Evolutionary conservation across 2,329 filamentous ascomycete genomes (phyloP).

Genomic region (Talaromyces sp.): DNA sequence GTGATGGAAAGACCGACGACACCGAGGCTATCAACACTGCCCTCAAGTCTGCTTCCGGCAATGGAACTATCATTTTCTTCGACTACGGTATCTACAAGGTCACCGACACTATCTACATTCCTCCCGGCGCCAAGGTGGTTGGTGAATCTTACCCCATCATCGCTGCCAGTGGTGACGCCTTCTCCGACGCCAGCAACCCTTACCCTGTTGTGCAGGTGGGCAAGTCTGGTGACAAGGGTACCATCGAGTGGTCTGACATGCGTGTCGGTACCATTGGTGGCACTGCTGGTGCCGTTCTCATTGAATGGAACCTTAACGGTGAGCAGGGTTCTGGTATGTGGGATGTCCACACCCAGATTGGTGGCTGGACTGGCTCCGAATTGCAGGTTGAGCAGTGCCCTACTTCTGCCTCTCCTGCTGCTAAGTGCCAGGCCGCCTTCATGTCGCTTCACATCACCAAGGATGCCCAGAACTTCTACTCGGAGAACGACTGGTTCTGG

Average conservation of each 20-base stretch:
- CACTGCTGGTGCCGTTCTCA: constrained; percentile 62
- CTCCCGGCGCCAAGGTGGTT: constrained; percentile 48
- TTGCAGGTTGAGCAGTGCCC: constrained; percentile 42
- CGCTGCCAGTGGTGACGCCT: constrained; percentile 53
- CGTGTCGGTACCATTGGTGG: constrained; percentile 65
- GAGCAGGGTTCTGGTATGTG: constrained; percentile 51
- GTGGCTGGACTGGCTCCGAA: constrained; percentile 48
- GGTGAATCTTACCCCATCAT: constrained; percentile 56
- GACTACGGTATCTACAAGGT: constrained; percentile 54
- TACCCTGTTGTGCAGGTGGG: constrained; percentile 66
- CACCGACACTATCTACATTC: constrained; percentile 43
- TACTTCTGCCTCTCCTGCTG: constrained; percentile 33
- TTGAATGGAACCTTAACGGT: constrained; percentile 68
- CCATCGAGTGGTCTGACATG: constrained; percentile 67
- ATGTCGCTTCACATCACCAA: constrained; percentile 36
- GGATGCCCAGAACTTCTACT: constrained; percentile 33
- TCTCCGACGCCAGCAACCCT: constrained; percentile 55
- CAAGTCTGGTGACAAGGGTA: constrained; percentile 57
- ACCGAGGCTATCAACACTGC: constrained; percentile 83
- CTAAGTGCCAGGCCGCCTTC: constrained; percentile 30
- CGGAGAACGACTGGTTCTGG: constrained; percentile 52
- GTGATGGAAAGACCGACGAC: constrained; percentile 70
- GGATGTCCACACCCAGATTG: constrained; percentile 51
- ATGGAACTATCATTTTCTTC: constrained; percentile 53
- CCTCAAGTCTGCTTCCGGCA: constrained; percentile 48